A percentile compares a stretch with the other conserved stretches of the same genome.
These are phyloP conservation scores for Saccharomycopsis hybrid DNA, from an alignment of 1,139 yeast genomes.

Conservation along the genomic window DNA sequence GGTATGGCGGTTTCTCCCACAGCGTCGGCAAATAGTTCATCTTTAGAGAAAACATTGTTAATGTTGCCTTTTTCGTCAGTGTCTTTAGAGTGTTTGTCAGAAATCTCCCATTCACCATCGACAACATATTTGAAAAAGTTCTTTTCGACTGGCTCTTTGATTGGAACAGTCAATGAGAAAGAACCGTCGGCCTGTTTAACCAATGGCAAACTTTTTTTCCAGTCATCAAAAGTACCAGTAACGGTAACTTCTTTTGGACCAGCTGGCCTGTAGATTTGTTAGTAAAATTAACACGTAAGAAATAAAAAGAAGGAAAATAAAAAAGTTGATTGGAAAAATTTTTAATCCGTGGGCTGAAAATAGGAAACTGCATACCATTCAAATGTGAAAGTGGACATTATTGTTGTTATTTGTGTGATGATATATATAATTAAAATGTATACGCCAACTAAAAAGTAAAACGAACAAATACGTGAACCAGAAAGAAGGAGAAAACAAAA, in stretches of 20 bases:
- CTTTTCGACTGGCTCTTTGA: slow-evolving; percentile 32
- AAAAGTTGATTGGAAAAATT: background rate
- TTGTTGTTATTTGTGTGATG: background rate
- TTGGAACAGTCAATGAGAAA: slow-evolving; percentile 54
- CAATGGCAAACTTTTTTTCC: slow-evolving; percentile 56
- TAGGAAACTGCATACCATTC: slow-evolving; percentile 8
- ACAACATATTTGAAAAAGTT: slow-evolving; percentile 64
- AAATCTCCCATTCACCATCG: slow-evolving; percentile 64
- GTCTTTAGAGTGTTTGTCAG: slow-evolving; percentile 38
- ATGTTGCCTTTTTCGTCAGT: slow-evolving; percentile 49
- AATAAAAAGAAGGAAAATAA: background rate
- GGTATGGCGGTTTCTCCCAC: slow-evolving; percentile 38
- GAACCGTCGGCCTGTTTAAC: slow-evolving; percentile 56
- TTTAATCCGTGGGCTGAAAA: background rate
- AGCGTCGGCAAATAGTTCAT: slow-evolving; percentile 28
- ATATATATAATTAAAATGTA: background rate
- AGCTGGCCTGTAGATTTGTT: slow-evolving; percentile 43
- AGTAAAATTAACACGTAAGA: background rate
- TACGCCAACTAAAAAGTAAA: background rate
- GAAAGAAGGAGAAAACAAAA: background rate
- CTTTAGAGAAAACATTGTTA: slow-evolving; percentile 49
- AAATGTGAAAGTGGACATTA: slow-evolving; percentile 14
- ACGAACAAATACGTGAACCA: background rate
- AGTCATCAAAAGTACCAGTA: slow-evolving; percentile 73
- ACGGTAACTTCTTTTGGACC: slow-evolving; percentile 70